Base-by-base conservation (phyloP, 1,139 yeast species). In the Pichia sp. region DNA sequence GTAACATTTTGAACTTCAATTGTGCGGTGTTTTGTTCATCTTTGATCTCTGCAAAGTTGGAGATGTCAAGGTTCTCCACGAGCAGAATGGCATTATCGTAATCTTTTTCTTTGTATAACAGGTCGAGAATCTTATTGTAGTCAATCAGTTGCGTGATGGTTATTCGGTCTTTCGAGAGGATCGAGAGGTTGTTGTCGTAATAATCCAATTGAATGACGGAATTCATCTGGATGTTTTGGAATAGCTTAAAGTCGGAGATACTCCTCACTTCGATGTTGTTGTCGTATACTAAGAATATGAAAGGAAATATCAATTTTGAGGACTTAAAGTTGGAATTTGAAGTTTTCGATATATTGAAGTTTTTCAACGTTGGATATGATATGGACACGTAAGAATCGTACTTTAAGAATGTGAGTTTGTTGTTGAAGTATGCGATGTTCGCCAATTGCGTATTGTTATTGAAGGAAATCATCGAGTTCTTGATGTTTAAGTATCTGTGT, bases 261-360 rank as follows among this genome's bases (percentile, higher is more conserved):
- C 78, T 81, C 14, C 74, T 50, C 0, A 81, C 54, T 46, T 77
- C 81, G 1, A 80, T 55, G 7, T 53, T 44, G 42, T 65, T 69
- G 47, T 73, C 73, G 35, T 65, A 58, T 2, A 72, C 58, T 1
- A 69, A 55, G n/a, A 79, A 53, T 14, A 79, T 52, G 54, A 79
- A 81, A 1, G 86, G 85, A 37, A 65, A 58, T 42, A 77, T 61
- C 38, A 64, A 67, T 10, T 67, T 57, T 3, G 73, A 63, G 33
- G 54, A 60, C 15, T 58, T 53, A 3, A 76, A 78, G 12, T 66
- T 55, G 2, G 65, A 53, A 8, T 52, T 43, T 4, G 19, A 5
- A 3, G 41, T 34, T 34, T 32, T 24, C 18, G 19, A 17, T 14
- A 19, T 14, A 2, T 9, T 10, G 3, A 21, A 4, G 8, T 24